Evolutionary conservation across 805 yeast species (phyloP).

Genomic region (Wickerhamiella domercqiae): DNA sequence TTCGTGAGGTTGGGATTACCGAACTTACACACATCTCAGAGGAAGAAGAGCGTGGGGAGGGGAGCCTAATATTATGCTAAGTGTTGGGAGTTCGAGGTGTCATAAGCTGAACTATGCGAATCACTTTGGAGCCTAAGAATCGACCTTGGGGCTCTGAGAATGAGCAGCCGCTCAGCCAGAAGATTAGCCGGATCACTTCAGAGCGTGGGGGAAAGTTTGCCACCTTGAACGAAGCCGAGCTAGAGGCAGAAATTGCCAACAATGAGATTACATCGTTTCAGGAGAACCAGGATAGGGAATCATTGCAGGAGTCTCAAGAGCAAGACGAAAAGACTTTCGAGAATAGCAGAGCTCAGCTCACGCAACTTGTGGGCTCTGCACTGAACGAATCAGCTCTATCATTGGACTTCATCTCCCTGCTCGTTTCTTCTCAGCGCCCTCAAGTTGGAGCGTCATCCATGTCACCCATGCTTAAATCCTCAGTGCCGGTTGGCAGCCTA

Average conservation of each 20-base stretch:
- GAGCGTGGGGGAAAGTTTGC: slow-evolving; percentile 44
- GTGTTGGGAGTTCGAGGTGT: too few relatives aligned
- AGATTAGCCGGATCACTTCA: slow-evolving; percentile 41
- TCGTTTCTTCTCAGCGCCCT: slow-evolving; percentile 68
- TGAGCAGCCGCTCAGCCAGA: slow-evolving; percentile 19
- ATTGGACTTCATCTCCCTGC: slow-evolving; percentile 69
- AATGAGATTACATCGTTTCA: slow-evolving; percentile 9
- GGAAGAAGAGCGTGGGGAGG: too few relatives aligned
- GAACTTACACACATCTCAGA: too few relatives aligned
- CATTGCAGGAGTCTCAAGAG: slow-evolving; percentile 2
- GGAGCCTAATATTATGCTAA: too few relatives aligned
- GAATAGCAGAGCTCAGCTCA: slow-evolving; percentile 17
- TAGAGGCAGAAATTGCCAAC: slow-evolving; percentile 31
- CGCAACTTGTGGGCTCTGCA: slow-evolving; percentile 33
- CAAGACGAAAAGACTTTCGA: slow-evolving; percentile 9
- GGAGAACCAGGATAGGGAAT: neutral
- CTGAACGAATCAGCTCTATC: slow-evolving; percentile 80
- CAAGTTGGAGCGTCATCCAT: slow-evolving; percentile 76
- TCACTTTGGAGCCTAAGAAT: slow-evolving; percentile 15
- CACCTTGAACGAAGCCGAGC: slow-evolving; percentile 39
- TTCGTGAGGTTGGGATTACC: too few relatives aligned
- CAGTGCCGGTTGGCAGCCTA: slow-evolving; percentile 16
- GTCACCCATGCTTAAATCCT: slow-evolving; percentile 25
- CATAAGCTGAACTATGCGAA: slow-evolving; percentile 14
- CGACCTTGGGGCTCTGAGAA: slow-evolving; percentile 3